These are phyloP conservation scores for Sherardia arvensis DNA, from an alignment of 257 asterid species.

Conservation along the genomic window DNA sequence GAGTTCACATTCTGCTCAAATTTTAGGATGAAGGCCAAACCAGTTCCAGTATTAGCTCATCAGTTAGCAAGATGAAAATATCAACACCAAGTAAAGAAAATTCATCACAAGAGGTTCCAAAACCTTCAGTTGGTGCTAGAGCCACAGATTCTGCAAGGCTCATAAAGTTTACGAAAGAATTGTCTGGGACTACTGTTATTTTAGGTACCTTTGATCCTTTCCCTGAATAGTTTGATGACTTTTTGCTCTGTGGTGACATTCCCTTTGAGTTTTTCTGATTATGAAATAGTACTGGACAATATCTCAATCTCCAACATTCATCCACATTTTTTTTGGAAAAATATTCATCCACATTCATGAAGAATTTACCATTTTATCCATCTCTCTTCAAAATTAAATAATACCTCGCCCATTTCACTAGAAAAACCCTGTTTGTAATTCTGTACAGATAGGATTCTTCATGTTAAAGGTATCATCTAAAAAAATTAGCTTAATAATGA, in stretches of 20 bases:
- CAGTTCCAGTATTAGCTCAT: conserved; percentile 40
- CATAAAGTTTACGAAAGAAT: conserved; percentile 79
- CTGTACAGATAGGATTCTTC: too few relatives aligned
- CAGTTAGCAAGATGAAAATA: conserved; percentile 33
- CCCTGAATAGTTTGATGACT: neutral
- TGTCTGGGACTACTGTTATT: conserved; percentile 60
- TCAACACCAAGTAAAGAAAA: conserved; percentile 33
- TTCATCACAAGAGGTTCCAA: conserved; percentile 46
- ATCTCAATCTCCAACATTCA: neutral
- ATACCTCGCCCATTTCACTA: neutral
- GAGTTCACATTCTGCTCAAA: conserved; percentile 12
- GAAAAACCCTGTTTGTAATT: too few relatives aligned
- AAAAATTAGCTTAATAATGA: neutral
- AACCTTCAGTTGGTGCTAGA: conserved; percentile 69
- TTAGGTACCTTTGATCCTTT: conserved; percentile 41
- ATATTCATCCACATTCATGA: neutral
- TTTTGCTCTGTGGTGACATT: neutral
- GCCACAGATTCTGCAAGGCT: conserved; percentile 95
- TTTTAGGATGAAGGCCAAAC: conserved; percentile 50
- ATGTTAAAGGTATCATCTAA: too few relatives aligned
- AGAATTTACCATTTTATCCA: too few relatives aligned
- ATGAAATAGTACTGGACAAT: neutral
- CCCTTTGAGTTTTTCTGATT: neutral
- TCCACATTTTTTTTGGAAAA: too few relatives aligned
- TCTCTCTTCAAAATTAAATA: neutral